A percentile compares a stretch with the other conserved stretches of the same genome.
These are phyloP conservation scores for Acer negundo DNA, from an alignment of 345 rosid genomes.

Conservation along the genomic window DNA sequence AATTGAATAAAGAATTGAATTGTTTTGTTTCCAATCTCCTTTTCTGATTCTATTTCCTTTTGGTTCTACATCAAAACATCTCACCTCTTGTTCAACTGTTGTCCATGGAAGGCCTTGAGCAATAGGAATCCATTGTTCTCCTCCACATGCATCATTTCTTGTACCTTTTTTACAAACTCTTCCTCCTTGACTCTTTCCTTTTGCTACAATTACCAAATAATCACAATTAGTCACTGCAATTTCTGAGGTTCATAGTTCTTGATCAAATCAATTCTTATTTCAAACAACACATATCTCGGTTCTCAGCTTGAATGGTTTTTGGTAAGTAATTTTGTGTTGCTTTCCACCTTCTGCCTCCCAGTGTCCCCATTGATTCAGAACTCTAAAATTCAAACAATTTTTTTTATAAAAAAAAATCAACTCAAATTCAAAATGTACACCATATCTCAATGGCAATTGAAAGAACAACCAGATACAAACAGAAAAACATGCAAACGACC, in stretches of 20 bases:
- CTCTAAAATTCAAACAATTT: slow-evolving; percentile 52
- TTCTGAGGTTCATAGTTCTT: neutral
- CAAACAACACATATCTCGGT: slow-evolving; percentile 64
- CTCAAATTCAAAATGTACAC: too few species aligned
- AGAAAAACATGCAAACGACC: neutral
- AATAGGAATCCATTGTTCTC: slow-evolving; percentile 63
- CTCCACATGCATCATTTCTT: slow-evolving; percentile 65
- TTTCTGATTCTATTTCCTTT: too few species aligned
- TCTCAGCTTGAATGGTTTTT: slow-evolving; percentile 79
- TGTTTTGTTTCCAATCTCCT: too few species aligned
- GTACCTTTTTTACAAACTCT: slow-evolving; percentile 74
- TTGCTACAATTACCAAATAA: slow-evolving; percentile 43
- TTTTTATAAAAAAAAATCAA: neutral
- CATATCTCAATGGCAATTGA: neutral
- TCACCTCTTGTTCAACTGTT: slow-evolving; percentile 94
- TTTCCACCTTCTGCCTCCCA: slow-evolving; percentile 62
- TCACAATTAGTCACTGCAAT: neutral
- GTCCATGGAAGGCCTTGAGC: slow-evolving; percentile 99
- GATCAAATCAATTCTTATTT: neutral
- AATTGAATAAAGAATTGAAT: too few species aligned
- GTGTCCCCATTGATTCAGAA: slow-evolving; percentile 61
- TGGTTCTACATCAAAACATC: too few species aligned
- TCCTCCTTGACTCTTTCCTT: slow-evolving; percentile 87
- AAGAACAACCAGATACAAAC: neutral
- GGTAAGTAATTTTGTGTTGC: slow-evolving; percentile 56